These are phyloP conservation scores for Tulasnella sp. DNA, from an alignment of 768 basidiomycete species.

Conservation along the genomic window DNA sequence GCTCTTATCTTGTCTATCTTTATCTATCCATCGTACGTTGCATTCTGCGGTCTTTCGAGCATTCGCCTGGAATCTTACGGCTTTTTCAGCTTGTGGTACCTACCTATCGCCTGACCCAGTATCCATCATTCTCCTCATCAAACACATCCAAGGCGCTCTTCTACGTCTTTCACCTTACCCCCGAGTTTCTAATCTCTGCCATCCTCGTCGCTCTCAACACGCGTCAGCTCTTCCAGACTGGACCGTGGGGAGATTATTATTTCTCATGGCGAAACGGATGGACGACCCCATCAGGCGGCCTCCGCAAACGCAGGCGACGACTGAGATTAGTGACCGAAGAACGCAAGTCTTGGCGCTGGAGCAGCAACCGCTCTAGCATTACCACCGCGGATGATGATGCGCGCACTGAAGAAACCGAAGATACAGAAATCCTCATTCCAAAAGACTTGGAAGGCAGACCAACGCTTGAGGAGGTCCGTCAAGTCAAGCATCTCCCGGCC, in stretches of 20 bases:
- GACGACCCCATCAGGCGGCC: neutral
- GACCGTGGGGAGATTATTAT: conserved; percentile 20
- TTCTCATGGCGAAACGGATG: conserved; percentile 24
- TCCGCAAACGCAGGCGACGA: neutral
- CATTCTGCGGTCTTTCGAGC: neutral
- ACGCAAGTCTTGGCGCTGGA: neutral
- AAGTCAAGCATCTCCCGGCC: neutral
- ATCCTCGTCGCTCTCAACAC: conserved; percentile 15
- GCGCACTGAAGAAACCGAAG: neutral
- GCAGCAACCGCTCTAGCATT: neutral
- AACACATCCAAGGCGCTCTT: conserved; percentile 15
- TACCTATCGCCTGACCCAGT: conserved; percentile 22
- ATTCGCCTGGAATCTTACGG: neutral
- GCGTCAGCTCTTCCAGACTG: conserved; percentile 14
- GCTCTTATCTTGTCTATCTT: conserved; percentile 11
- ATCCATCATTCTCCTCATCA: conserved; percentile 11
- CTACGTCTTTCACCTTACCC: conserved; percentile 31
- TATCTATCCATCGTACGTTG: conserved; percentile 17
- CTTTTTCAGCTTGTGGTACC: conserved; percentile 17
- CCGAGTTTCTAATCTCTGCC: neutral
- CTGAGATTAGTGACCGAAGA: conserved; percentile 4
- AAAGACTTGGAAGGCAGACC: conserved; percentile 5
- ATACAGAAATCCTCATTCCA: conserved; percentile 19
- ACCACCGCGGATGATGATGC: neutral
- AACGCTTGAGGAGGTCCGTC: conserved; percentile 14